Percentiles rank a stretch among this genome's conserved stretches.
These are phyloP conservation scores for Pascua sp. DNA, from an alignment of 1,284 basidiomycete species.

Conservation along the genomic window DNA sequence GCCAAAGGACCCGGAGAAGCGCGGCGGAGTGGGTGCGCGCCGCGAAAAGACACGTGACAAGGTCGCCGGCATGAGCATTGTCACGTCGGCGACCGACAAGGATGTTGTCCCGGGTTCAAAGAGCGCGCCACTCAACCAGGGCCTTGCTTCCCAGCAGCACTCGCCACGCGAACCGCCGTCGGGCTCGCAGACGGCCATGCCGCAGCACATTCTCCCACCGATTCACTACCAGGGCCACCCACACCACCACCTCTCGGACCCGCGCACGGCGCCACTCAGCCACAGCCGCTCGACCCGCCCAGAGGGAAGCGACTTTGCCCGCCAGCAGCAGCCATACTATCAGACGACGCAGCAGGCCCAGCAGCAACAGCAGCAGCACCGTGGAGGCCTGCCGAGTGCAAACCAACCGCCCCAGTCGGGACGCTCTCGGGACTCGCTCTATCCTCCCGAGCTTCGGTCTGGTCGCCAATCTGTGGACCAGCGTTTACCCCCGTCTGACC, in stretches of 20 bases:
- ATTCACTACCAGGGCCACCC: conserved; percentile 17
- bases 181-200: conserved; percentile 37
- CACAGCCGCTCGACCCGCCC: conserved; percentile 19
- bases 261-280: conserved; percentile 34
- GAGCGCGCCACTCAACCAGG: conserved; percentile 44
- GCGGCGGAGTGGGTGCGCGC: conserved; percentile 33
- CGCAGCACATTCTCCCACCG: conserved; percentile 34
- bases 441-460: conserved; percentile 13
- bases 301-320: conserved; percentile 36
- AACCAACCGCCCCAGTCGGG: too few relatives aligned
- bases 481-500: conserved; percentile 18
- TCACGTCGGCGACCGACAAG: conserved; percentile 33
- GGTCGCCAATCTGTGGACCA: not conserved
- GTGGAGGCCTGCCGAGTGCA: too few relatives aligned
- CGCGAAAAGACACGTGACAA: conserved; percentile 46
- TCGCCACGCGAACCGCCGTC: conserved; percentile 38
- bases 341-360: conserved; percentile 12
- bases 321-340: conserved; percentile 32
- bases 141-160: conserved; percentile 36
- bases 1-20: conserved; percentile 33
- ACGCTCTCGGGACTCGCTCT: conserved; percentile 2
- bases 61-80: conserved; percentile 44
- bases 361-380: not conserved
- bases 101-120: conserved; percentile 40
- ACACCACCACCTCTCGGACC: conserved; percentile 31